Evolutionary conservation across 176 grass and related monocot species (phyloP), one percentile per base, ranked within the genome.

Genomic region (Elymus sibiricus): DNA sequence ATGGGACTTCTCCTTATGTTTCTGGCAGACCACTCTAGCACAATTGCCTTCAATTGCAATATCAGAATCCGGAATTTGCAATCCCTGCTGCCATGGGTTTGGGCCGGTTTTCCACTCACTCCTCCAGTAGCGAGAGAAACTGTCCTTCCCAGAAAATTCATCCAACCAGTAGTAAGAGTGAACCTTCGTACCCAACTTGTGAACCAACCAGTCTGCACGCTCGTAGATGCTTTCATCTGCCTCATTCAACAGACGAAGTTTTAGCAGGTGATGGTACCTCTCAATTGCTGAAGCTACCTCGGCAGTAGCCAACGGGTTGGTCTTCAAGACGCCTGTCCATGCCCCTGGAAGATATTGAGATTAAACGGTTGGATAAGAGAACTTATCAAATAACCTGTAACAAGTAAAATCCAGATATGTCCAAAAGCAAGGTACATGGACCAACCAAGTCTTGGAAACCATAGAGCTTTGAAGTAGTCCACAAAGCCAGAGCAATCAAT

Each of bases 141-240:
- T 90, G 19, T 92, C 91, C 78, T 98, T 95, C 16, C 85, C 93
- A 49, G 95, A 92, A 82, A 92, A 98, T 61, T 81, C 89, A 86
- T 95, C 95, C 39, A 98, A 53, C 93, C 95, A 98, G 79, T 92
- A 98, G 67, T 92, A 95, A 9, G 93, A 98, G 77, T 98, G 95
- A 35, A 98, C 95, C 90, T 93, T 93, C 28, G 91, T 93, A 76
- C 91, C 86, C 72, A 98, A 88, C 82, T 98, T 95, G 84, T 95
- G 85, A 80, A 86, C 89, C 87, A 98, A 40, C 93, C 95, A 93
- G 81, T 98, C 93, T 77, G 93, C 89, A 64, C 91, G 91, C 43
- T 88, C 64, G 29, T 98, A 93, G 11, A 98, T 75, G 21, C 60
- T 90, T 69, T 82, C 34, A 76, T 95, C 87, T 51, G 75, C 64